Evolutionary conservation across 2,329 filamentous ascomycete genomes (phyloP).

Genomic region (Colletotrichum brevisporum): DNA sequence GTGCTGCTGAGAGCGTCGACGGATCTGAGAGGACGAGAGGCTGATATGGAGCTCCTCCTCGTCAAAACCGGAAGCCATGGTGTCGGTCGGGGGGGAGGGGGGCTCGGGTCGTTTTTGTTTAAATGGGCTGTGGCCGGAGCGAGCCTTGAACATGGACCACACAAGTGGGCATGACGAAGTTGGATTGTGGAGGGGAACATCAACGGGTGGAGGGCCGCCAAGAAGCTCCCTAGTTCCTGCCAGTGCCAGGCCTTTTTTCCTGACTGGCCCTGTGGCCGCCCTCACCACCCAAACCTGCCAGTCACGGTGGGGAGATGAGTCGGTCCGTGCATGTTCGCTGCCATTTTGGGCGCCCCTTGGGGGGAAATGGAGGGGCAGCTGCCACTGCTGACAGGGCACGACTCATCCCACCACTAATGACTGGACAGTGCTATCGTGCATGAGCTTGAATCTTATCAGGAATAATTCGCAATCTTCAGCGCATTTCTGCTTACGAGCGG

Average conservation of each 20-base stretch:
- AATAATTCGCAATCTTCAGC: no score
- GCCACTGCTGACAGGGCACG: slow-evolving; percentile 10
- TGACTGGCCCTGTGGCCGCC: background rate
- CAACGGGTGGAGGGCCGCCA: slow-evolving; percentile 34
- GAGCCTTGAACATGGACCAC: slow-evolving; percentile 39
- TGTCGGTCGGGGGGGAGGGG: slow-evolving; percentile 33
- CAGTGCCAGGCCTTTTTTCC: slow-evolving; percentile 19
- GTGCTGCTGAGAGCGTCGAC: slow-evolving; percentile 56
- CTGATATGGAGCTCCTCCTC: slow-evolving; percentile 87
- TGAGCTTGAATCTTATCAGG: no score
- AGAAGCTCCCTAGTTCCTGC: slow-evolving; percentile 38
- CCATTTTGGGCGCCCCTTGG: slow-evolving; percentile 14
- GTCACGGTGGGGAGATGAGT: slow-evolving; percentile 22
- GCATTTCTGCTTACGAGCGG: no score
- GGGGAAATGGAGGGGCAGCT: slow-evolving; percentile 28
- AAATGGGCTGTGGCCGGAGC: slow-evolving; percentile 40
- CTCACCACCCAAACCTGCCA: slow-evolving; percentile 1
- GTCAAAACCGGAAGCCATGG: slow-evolving; percentile 74
- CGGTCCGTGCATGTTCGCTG: slow-evolving; percentile 32
- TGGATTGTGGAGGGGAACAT: slow-evolving; percentile 41
- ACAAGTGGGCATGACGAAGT: slow-evolving; percentile 42
- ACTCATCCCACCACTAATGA: background rate
- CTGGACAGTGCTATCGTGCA: slow-evolving; percentile 4
- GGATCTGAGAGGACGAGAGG: slow-evolving; percentile 68
- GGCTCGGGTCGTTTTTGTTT: slow-evolving; percentile 38